Base-by-base conservation (phyloP, 768 basidiomycete species). In the Xerocomus spinulosus region DNA sequence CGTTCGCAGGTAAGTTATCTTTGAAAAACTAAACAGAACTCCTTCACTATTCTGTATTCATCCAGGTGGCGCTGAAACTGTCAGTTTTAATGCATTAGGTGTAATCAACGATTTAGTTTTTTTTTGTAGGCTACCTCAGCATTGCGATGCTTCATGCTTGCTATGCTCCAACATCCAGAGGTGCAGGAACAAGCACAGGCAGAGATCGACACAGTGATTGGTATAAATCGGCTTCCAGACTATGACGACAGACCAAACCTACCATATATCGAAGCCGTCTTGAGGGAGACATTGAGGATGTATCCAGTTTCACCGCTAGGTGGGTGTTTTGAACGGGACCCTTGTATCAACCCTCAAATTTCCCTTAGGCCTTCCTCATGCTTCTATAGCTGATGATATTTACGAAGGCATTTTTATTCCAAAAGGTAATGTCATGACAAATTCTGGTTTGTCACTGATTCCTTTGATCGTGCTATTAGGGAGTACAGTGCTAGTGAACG, bases 161-260 rank as follows among this genome's bases (percentile, higher is more conserved):
- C 59, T 12, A 71, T 70, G 63, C 24, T 62, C 8, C 46, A 50
- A 7, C 34, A 67, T 44, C 69, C 69, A 1, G 62, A 63, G 9
- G 57, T 64, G n/a, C 68, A 70, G 38, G 37, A 44, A 10, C 51
- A 48, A 20, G 69, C 68, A 24, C 55, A 64, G 6, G 58, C 56
- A 28, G 69, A 70, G 48, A 46, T 71, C 10, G 57, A 61, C 10
- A 32, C 43, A 0, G 59, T 65, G 15, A 50, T 70, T 33, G 70
- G 71, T 4, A 51, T 34, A 12, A 43, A 51, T 34, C 47, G 63
- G 12, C 51, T 68, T 13, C 69, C 69, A n/a, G 5, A 46, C 41
- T 9, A 55, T 62, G 52, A 49, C 15, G 62, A 68, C 25, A 42
- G 55, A 41, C 41, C 49, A 3, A 34, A 35, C n/a, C 36, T 69